Base-by-base conservation (phyloP, 139 green algal species). In the Coccomyxa sp. region DNA sequence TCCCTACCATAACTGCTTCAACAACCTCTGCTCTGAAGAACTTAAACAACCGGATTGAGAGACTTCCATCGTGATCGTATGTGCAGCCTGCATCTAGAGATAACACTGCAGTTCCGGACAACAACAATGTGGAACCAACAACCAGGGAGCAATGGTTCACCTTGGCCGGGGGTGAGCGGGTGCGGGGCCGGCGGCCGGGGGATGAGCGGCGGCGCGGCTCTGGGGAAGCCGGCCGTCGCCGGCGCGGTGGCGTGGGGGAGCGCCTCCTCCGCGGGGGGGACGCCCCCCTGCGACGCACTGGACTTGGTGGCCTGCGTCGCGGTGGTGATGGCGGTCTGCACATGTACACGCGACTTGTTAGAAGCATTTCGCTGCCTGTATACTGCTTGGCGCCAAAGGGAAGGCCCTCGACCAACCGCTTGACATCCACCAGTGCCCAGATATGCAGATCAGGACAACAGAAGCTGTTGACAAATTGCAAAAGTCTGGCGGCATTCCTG, bases 221-320 rank as follows among this genome's bases (percentile, higher is more conserved):
- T 31, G 76, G 30, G 30, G 79, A 30, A 28, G 76, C 14, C 76
- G 76, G 30, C 16, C 58, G n/a, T 14, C 60, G 14, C 11, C 60
- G 17, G 79, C 79, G 79, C 21, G 14, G 30, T 0, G 79, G 79
- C 10, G 28, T 18, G 10, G 79, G 79, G 28, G 79, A 82, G 16
- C 60, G 60, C 28, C 79, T 59, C 21, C 79, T 58, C 59, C 79
- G 79, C 18, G 28, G 79, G 28, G 79, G 79, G 13, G 79, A 59
- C 45, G 79, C 30, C 16, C 30, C 67, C n/a, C 79, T 38, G 79
- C 79, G 28, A 11, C 28, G 60, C 28, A 32, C 51, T 57, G 78
- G 58, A 13, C 25, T 58, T 14, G 12, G 27, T 13, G 58, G 78
- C 60, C 45, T 58, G 51, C 58, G 32, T 7, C 79, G 66, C 27